Conservation (phyloP, 495 filamentous ascomycete species). For the Neurospora sp. region DNA sequence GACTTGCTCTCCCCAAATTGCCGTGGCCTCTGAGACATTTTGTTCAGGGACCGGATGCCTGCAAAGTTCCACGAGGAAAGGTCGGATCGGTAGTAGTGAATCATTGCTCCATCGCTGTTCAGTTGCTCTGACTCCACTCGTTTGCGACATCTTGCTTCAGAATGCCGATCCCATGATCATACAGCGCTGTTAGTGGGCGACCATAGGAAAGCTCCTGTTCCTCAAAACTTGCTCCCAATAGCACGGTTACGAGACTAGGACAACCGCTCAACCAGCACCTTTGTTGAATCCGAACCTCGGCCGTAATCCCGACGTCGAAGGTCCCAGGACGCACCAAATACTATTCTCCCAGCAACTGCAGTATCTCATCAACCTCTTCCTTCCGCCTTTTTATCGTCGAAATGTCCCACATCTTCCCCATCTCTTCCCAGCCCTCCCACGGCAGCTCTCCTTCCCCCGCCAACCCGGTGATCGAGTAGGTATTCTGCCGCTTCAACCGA, state of each 20-base stretch:
- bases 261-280: background rate
- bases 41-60: background rate
- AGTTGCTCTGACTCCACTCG: background rate
- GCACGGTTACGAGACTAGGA: background rate
- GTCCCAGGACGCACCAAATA: background rate
- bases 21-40: background rate
- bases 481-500: background rate
- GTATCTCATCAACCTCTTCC: background rate
- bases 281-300: background rate
- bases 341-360: background rate
- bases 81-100: background rate
- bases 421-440: background rate
- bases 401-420: background rate
- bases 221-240: background rate
- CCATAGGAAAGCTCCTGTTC: background rate
- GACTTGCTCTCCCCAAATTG: background rate
- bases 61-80: background rate
- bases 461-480: background rate
- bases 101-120: background rate
- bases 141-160: background rate
- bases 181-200: background rate
- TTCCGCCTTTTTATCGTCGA: background rate
- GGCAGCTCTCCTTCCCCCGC: background rate
- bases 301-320: background rate
- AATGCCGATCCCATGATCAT: background rate